Evolutionary conservation across 177 flowering plant species (phyloP), one percentile per base, ranked within the genome.

Genomic region (Vitis hybrid): DNA sequence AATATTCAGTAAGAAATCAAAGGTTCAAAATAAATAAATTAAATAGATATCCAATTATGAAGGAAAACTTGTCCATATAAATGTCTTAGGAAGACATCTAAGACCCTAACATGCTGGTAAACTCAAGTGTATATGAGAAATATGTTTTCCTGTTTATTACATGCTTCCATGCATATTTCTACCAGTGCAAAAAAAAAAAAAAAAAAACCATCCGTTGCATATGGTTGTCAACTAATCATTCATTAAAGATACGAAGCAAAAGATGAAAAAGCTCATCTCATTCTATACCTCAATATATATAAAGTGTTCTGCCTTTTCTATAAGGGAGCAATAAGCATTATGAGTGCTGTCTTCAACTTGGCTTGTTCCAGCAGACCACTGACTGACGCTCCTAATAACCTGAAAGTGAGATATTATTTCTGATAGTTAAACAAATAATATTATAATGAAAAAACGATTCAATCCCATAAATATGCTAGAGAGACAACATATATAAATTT

Each of bases 311-410:
- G 99, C 97, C 66, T 82, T 91, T 73, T 90, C 97, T 72, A 96
- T 96, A 30, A 93, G 91, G 72, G 97, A 89, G 77, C 97, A 89
- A 77, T 96, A 93, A 51, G 99, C 97, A 84, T 71, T 88, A 75
- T 96, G 99, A 78, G 93, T 96, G 80, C 99, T 96, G 69, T 92
- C 95, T 77, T 96, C 99, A 78, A 80, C 80, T 85, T 88, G 97
- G 79, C 99, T 85, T 23, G 99, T 96, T 69, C 99, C 99, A 78
- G 99, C 98, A 79, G 99, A 96, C 99, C 99, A 96, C 70, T 89
- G 99, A 71, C 98, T 89, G 64, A 93, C 98, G 78, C 99, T 96
- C 79, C 99, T 84, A 68, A 96, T 78, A 49, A 96, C 80, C 99
- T 93, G 87, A 45, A 71, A 71, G 59, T 18, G 0, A 64, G 14